A percentile compares a stretch with the other conserved stretches of the same genome.
Evolutionary conservation across 176 grass and related monocot species (phyloP).

Genomic region (Avena eriantha): DNA sequence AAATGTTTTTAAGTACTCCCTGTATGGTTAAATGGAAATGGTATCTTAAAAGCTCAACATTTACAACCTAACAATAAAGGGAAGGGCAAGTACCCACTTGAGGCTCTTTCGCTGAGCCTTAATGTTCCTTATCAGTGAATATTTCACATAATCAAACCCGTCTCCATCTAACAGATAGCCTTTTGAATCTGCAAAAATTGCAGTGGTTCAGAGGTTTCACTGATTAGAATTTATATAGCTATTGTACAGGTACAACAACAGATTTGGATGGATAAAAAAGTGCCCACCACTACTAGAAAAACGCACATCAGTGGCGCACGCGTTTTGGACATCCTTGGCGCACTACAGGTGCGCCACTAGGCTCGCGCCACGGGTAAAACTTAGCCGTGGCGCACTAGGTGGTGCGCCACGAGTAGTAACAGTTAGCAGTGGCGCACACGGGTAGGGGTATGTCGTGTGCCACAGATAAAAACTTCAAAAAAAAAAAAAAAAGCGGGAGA

Average conservation of each 20-base stretch:
- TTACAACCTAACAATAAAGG: constrained; percentile 43
- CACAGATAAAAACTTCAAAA: too few species aligned
- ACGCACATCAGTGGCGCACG: too few species aligned
- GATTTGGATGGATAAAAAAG: background rate
- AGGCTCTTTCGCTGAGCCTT: constrained; percentile 91
- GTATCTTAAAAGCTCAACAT: constrained; percentile 45
- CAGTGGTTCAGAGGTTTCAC: constrained; percentile 2
- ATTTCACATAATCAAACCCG: constrained; percentile 97
- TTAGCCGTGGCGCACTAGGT: too few species aligned
- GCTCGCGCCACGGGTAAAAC: too few species aligned
- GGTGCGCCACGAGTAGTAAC: too few species aligned
- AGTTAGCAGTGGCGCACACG: too few species aligned
- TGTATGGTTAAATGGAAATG: constrained; percentile 57
- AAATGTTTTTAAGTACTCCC: constrained; percentile 97
- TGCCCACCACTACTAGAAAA: background rate
- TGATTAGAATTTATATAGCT: constrained; percentile 29
- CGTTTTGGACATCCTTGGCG: too few species aligned
- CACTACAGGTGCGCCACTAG: too few species aligned
- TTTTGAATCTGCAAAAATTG: constrained; percentile 79
- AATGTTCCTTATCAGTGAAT: constrained; percentile 85
- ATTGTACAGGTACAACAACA: background rate
- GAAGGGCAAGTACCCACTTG: constrained; percentile 65
- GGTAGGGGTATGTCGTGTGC: too few species aligned
- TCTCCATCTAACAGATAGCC: constrained; percentile 94
- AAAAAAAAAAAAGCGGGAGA: too few species aligned